These are phyloP conservation scores for Schoenoplectus tabernaemontani DNA, from an alignment of 202 grass and related monocot genomes.

Conservation along the genomic window DNA sequence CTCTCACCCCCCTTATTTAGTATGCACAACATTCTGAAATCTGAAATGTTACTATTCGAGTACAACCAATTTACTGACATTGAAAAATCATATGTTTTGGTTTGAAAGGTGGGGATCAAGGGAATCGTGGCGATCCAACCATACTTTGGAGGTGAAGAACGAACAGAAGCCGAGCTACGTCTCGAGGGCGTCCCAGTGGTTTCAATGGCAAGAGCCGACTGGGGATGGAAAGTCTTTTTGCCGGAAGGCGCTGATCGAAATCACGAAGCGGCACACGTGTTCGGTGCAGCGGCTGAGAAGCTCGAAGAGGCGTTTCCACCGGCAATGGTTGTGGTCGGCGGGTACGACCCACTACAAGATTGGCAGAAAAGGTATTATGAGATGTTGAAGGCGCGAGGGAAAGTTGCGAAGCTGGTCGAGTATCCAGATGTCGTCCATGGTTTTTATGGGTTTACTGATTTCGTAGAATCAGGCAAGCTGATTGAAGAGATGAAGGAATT, in stretches of 20 bases:
- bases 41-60: neutral
- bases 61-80: neutral
- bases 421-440: slow-evolving; percentile 39
- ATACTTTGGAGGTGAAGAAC: slow-evolving; percentile 77
- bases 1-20: neutral
- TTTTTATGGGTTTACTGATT: slow-evolving; percentile 50
- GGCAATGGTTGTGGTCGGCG: slow-evolving; percentile 25
- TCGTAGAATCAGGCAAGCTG: slow-evolving; percentile 27
- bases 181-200: slow-evolving; percentile 48
- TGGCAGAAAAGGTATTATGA: slow-evolving; percentile 26
- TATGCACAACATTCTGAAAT: neutral
- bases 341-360: slow-evolving; percentile 30
- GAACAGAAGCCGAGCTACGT: slow-evolving; percentile 49
- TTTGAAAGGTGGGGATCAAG: slow-evolving; percentile 13
- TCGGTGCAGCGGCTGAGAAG: neutral
- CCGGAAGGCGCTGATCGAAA: slow-evolving; percentile 40
- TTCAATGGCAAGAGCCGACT: slow-evolving; percentile 39
- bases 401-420: slow-evolving; percentile 21
- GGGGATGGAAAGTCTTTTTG: slow-evolving; percentile 75
- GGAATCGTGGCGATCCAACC: slow-evolving; percentile 65
- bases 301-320: slow-evolving; percentile 12
- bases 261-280: slow-evolving; percentile 46
- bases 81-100: neutral
- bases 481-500: slow-evolving; percentile 35
- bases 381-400: slow-evolving; percentile 26